Conservation (phyloP, 768 basidiomycete genomes). For the Dacryopinax primogenitus region DNA sequence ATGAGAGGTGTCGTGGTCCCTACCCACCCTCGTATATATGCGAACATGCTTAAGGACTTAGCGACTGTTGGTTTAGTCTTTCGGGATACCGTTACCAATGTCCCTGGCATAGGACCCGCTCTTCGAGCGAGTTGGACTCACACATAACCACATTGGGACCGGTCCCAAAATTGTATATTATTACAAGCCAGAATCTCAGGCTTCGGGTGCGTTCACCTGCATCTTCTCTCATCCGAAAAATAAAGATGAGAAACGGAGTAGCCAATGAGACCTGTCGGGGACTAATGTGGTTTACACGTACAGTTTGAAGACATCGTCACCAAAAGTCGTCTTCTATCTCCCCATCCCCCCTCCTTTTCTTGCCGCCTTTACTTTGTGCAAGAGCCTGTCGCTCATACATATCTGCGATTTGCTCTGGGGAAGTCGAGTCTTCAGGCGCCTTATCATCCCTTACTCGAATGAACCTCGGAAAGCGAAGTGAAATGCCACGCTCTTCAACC, state of each 20-base stretch:
- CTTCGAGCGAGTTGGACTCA: neutral
- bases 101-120: neutral
- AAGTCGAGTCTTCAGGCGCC: conserved; percentile 78
- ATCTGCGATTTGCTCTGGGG: conserved; percentile 87
- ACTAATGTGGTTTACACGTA: no score
- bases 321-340: conserved; percentile 39
- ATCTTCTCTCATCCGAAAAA: no score
- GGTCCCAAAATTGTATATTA: no score
- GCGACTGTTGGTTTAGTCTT: conserved; percentile 33
- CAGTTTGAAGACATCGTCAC: no score
- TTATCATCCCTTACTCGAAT: conserved; percentile 90
- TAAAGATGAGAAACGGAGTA: no score
- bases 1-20: conserved; percentile 61
- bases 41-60: conserved; percentile 48
- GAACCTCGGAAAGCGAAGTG: conserved; percentile 91
- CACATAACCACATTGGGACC: neutral
- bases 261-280: no score
- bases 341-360: conserved; percentile 40
- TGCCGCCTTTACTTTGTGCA: conserved; percentile 57
- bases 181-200: no score
- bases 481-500: conserved; percentile 85
- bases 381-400: conserved; percentile 86
- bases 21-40: conserved; percentile 44
- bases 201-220: no score
- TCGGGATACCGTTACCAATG: conserved; percentile 18